Conservation (phyloP, 331 rosid genomes). For the Pyracantha coccinea region DNA sequence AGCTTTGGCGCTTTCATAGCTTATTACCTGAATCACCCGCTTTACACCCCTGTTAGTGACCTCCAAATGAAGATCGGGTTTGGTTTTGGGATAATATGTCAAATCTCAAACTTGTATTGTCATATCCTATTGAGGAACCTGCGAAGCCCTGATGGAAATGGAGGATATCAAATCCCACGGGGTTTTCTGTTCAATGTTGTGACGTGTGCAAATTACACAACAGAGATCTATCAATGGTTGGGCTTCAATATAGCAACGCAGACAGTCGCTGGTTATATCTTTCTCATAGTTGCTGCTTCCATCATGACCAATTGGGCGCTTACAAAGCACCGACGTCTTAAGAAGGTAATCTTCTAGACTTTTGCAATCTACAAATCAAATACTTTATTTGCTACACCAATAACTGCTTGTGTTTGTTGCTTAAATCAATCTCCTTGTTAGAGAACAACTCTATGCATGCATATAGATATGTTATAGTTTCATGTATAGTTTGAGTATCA, state of each 20-base stretch:
- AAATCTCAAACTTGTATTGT: constrained; percentile 67
- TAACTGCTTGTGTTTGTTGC: not conserved
- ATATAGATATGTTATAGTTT: not conserved
- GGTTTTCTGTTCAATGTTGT: constrained; percentile 91
- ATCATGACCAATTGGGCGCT: constrained; percentile 99
- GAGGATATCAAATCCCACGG: constrained; percentile 85
- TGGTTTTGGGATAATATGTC: constrained; percentile 67
- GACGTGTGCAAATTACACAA: constrained; percentile 94
- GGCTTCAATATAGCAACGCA: constrained; percentile 95
- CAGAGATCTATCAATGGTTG: constrained; percentile 97
- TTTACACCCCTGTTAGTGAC: constrained; percentile 73
- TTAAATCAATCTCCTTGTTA: not conserved
- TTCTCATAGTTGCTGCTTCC: constrained; percentile 57
- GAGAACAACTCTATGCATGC: not conserved
- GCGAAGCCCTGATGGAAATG: constrained; percentile 72
- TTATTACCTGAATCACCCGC: constrained; percentile 83
- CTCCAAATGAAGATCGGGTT: constrained; percentile 93
- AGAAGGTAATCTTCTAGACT: constrained; percentile 50
- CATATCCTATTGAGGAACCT: constrained; percentile 75
- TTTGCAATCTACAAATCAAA: not conserved
- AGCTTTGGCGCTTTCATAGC: constrained; percentile 73
- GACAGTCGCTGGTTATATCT: constrained; percentile 74
- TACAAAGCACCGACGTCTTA: constrained; percentile 88
- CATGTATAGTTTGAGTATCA: not conserved
- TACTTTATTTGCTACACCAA: not conserved